Base-by-base conservation (phyloP, 208 protist species). In the Leishmania braziliensis region DNA sequence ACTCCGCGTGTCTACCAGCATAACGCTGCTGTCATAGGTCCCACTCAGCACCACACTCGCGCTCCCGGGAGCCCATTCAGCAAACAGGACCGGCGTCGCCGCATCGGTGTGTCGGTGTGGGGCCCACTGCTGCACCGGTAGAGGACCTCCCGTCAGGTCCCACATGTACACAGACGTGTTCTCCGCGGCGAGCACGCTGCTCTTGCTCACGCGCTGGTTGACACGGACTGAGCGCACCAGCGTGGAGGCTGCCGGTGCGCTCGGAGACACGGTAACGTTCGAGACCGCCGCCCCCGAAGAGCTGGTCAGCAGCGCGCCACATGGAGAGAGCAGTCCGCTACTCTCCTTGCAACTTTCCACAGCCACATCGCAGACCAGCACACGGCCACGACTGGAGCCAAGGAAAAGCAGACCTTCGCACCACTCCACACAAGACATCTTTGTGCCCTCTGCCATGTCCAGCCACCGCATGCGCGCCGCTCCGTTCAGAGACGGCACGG, bases 401-500 rank as follows among this genome's bases (percentile, higher is more conserved):
- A 93, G 60, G 20, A 95, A 86, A 14, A 95, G 83, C 29, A 92
- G 62, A 16, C 86, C 85, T 23, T 95, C 91, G 70, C 88, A 88
- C 91, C 92, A 97, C 73, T 89, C 88, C 48, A 97, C 73, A 12
- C 81, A 84, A 12, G 90, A 87, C 5, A 84, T 77, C 66, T 79
- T 81, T 3, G 81, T 72, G 56, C 86, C 88, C n/a, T 75, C 75
- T 0, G 86, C 77, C 53, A 97, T 60, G 78, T 95, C 90, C 8
- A 96, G 85, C 92, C 94, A 96, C 23, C 86, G 86, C 88, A 94
- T 95, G n/a, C 86, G 79, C 53, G 84, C 66, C 16, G 86, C 88
- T 18, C 81, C 90, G 3, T 80, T 76, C 65, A 94, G 83, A 20
- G 84, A 88, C 53, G 88, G 86, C 63, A 73, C 79, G 1, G 63